Conservation (phyloP, 352 stramenopile species). For the Globisporangium okanoganense region DNA sequence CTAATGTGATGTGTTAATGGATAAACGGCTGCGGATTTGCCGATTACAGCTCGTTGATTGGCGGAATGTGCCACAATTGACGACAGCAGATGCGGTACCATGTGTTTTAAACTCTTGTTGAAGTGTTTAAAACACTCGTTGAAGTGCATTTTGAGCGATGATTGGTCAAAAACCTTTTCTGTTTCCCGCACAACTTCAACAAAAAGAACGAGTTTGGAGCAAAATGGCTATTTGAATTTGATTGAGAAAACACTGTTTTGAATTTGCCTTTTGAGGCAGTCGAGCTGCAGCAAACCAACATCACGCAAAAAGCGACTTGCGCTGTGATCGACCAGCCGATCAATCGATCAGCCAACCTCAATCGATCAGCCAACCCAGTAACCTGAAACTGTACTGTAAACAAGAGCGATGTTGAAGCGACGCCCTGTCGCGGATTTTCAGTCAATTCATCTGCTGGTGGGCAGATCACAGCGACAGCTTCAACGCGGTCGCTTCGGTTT, state of each 20-base stretch:
- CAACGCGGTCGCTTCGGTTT: conserved; percentile 3
- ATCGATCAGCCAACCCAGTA: no score
- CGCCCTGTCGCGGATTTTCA: not conserved
- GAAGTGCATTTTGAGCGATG: not conserved
- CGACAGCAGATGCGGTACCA: not conserved
- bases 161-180: conserved; percentile 1
- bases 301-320: not conserved
- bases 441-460: not conserved
- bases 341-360: not conserved
- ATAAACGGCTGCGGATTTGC: not conserved
- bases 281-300: not conserved
- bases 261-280: no score
- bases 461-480: not conserved
- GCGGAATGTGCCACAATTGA: not conserved
- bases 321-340: not conserved
- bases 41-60: not conserved
- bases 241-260: conserved; percentile 17
- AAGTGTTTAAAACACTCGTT: conserved; percentile 1
- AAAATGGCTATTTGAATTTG: not conserved
- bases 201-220: conserved; percentile 23
- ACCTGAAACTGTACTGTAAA: not conserved
- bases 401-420: not conserved
- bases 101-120: not conserved
- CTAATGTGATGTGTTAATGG: not conserved
- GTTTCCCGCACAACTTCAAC: conserved; percentile 21